Base-by-base conservation (phyloP, 306 rosid genomes). In the Corylus heterophylla region DNA sequence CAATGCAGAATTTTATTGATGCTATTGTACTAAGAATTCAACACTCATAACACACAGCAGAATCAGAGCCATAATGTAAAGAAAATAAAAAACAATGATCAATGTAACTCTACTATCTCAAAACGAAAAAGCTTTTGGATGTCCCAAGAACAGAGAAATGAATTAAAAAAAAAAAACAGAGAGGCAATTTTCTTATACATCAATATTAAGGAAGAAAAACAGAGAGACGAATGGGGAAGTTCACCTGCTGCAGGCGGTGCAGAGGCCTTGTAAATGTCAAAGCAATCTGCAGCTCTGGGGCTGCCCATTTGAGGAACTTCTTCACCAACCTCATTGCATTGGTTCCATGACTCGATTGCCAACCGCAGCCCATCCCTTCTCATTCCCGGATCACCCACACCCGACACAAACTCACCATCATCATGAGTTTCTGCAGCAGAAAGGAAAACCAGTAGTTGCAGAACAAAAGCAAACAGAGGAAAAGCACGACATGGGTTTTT, bases 291-390 rank as follows among this genome's bases (percentile, higher is more conserved):
- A 67, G 77, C 86, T 80, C 91, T 84, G n/a, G 90, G 94, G 52
- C 94, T 90, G 27, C 94, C 91, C 59, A 82, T 82, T 17, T 66
- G 78, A 37, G 84, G 83, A 67, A 80, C 85, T 81, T 90, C 91
- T 71, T 86, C 78, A 27, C 88, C 89, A 73, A 86, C 91, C 78
- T 88, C 94, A 79, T 90, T 90, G 86, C 94, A 90, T 20, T 90
- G 94, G 48, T 90, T 90, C 94, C 93, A 89, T 1, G 89, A 87
- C 79, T 89, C 93, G 16, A 89, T 86, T 1, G 93, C 91, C 48
- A 89, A 82, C 39, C 91, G 76, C 2, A 87, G 83, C 16, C 55
- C 62, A 80, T 87, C 91, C 50, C 91, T 84, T 76, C 20, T 76
- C 91, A 89, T 89, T 1, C 87, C 94, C 1, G 90, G 83, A 77